Base-by-base conservation (phyloP, 2,329 filamentous ascomycete species). In the Arthrobotrys pseudoclavata region DNA sequence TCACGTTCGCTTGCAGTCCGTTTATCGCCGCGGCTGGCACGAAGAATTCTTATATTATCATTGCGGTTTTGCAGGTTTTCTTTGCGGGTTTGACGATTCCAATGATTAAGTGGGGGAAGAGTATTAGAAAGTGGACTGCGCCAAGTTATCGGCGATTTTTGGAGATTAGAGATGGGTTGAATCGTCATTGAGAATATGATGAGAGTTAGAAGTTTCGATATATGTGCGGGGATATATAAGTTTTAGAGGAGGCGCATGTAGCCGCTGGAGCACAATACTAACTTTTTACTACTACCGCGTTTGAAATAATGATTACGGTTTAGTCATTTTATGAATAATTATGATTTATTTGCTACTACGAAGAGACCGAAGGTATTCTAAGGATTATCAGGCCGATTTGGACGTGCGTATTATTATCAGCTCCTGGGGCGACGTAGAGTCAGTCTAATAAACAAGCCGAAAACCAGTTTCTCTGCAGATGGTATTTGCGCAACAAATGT, bases 41-140 rank as follows among this genome's bases (percentile, higher is more conserved):
- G 10, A 81, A 84, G 37, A 83, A 86, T 74, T 86, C 85, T 3
- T 88, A 88, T 70, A 86, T 88, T 68, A 87, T 85, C 3, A 85
- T 88, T 18, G 86, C 85, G 0, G 84, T 86, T 2, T 79, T 89
- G 45, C 85, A 86, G 74, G 87, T 88, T 69, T 83, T 85, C 18
- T 86, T 87, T 53, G 84, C 88, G 57, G 84, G 86, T 82, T 82
- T 85, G 4, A 88, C 87, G 0, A 80, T 87, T 42, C 86, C 87
- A 0, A 88, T 89, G 87, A 87, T 87, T 55, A 81, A 85, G 13
- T 88, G 84, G 83, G 87, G 87, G 1, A 89, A 88, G 82, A 81
- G 80, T 1, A 85, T 84, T 57, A 83, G 87, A 13, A 83, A 84
- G 20, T 85, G 85, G 85, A 88, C 87, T 3, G 82, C 84, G 61